A percentile compares a stretch with the other conserved stretches of the same genome.
phyloP scores from a whole-genome alignment of 441 rosid species.

The Syzygium syzygioides region DNA sequence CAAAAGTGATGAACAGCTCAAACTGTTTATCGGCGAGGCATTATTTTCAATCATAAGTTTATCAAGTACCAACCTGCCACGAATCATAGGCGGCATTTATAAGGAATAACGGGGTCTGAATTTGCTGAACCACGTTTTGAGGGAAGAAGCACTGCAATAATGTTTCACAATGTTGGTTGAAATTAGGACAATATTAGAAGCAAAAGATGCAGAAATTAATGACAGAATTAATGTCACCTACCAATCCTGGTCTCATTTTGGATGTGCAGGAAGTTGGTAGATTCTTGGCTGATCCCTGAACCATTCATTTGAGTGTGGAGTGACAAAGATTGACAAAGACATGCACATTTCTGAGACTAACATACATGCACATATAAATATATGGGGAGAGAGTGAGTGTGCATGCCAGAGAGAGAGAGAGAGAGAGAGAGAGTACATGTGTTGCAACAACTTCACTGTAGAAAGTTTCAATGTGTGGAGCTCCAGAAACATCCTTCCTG shows the following conservation, averaged over 20 bases:
- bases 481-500: conserved; percentile 7
- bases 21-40: not conserved
- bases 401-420: not conserved
- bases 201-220: not conserved
- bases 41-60: not conserved
- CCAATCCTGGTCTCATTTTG: conserved; percentile 6
- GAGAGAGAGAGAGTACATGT: not conserved
- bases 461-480: conserved; percentile 2
- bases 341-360: not conserved
- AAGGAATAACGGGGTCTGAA: conserved; percentile 10
- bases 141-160: conserved; percentile 12
- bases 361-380: not conserved
- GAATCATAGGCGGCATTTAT: conserved; percentile 9
- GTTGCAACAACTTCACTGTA: conserved; percentile 11
- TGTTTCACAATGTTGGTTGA: not conserved
- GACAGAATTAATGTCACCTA: not conserved
- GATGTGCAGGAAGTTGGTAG: conserved; percentile 13
- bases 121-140: conserved; percentile 1
- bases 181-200: not conserved
- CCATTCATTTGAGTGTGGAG: not conserved
- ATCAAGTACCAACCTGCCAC: not conserved
- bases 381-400: not conserved
- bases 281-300: conserved; percentile 11
- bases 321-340: not conserved
- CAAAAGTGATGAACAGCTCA: not conserved